Conservation (phyloP, 805 yeast genomes). For the Pichia exigua region DNA sequence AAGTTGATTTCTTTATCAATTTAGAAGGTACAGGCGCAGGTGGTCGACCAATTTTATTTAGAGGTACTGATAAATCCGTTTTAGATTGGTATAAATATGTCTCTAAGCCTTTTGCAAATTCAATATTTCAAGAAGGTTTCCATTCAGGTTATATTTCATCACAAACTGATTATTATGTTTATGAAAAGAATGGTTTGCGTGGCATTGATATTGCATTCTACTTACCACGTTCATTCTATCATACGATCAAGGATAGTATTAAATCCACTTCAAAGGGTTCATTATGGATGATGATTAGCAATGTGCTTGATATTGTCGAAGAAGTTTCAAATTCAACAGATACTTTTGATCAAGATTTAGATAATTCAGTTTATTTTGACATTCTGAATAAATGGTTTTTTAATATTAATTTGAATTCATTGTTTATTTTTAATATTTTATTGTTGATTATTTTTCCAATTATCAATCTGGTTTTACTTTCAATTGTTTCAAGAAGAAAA, state of each 20-base stretch:
- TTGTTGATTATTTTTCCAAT: constrained; percentile 51
- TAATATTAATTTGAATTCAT: constrained; percentile 39
- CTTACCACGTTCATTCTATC: constrained; percentile 77
- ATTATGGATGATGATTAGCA: constrained; percentile 77
- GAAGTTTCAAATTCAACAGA: constrained; percentile 33
- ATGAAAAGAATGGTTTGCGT: constrained; percentile 56
- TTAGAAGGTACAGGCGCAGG: constrained; percentile 94
- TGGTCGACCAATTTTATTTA: constrained; percentile 71
- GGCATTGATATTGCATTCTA: constrained; percentile 90
- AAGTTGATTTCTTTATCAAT: constrained; percentile 62
- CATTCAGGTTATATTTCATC: constrained; percentile 61
- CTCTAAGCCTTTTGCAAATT: constrained; percentile 66
- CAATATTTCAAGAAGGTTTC: constrained; percentile 81
- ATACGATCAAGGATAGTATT: constrained; percentile 67
- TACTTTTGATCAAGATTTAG: constrained; percentile 7
- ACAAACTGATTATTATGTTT: constrained; percentile 81
- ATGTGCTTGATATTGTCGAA: constrained; percentile 51
- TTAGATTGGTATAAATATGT: constrained; percentile 47
- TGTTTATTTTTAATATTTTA: constrained; percentile 46
- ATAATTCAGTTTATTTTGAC: constrained; percentile 58
- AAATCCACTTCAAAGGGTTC: constrained; percentile 57
- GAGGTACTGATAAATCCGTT: constrained; percentile 75
- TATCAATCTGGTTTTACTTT: constrained; percentile 37
- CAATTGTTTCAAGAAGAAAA: constrained; percentile 38
- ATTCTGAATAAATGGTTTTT: constrained; percentile 51